Conservation (phyloP, 495 filamentous ascomycete genomes). For the Lophium mytilinum region DNA sequence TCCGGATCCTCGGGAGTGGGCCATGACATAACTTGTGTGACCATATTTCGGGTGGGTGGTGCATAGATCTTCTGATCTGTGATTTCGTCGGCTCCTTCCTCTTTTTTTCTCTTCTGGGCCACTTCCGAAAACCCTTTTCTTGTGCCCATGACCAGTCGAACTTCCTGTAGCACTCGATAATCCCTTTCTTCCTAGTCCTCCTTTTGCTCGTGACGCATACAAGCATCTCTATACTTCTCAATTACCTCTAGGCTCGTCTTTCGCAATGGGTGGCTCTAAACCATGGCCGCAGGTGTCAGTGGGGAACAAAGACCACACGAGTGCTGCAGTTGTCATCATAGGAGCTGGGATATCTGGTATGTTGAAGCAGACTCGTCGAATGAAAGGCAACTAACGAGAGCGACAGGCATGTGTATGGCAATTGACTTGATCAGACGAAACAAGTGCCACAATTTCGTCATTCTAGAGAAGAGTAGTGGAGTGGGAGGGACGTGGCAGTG, state of each 20-base stretch:
- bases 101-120: neutral
- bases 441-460: slow-evolving; percentile 47
- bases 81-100: neutral
- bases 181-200: neutral
- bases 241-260: neutral
- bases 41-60: no score
- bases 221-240: neutral
- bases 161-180: neutral
- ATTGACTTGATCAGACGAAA: slow-evolving; percentile 49
- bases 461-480: slow-evolving; percentile 46
- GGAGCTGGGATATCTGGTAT: slow-evolving; percentile 45
- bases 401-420: slow-evolving; percentile 43
- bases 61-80: neutral
- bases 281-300: slow-evolving; percentile 29
- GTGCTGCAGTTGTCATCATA: slow-evolving; percentile 47
- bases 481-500: slow-evolving; percentile 49
- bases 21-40: no score
- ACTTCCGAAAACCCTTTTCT: neutral
- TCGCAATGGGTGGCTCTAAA: slow-evolving; percentile 8
- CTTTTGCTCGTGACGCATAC: neutral
- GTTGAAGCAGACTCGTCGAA: neutral
- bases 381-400: no score
- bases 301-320: slow-evolving; percentile 34
- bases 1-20: no score
- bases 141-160: no score